Evolutionary conservation across 1,139 yeast species (phyloP), one percentile per base, ranked within the genome.

Genomic region (Meyerozyma elateridarum): DNA sequence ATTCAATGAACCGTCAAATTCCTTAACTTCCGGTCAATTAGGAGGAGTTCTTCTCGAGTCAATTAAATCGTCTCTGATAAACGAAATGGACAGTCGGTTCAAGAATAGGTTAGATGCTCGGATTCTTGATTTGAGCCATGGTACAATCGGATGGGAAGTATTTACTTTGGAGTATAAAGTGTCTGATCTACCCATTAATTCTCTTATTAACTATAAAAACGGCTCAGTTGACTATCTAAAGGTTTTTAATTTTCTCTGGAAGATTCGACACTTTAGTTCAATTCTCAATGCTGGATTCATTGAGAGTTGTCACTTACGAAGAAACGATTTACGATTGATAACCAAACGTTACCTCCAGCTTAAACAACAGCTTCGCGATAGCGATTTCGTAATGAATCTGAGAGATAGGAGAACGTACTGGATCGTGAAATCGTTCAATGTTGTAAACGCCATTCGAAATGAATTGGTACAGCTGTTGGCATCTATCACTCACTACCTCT

Each of bases 161-260:
- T 89, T 91, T 54, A 87, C 96, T 0, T 61, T 91, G 30, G 96
- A 88, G 49, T 91, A 85, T 52, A 69, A 79, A 32, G 63, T 87
- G 4, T 56, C 56, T 11, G 82, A 74, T 30, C 56, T 73, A 50
- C 89, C 76, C 13, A 66, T 82, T 14, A 61, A 65, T 18, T 36
- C 49, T 1, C 32, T 52, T 8, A 33, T 52, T 20, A 37, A 38
- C 28, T 36, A 39, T 30, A 25, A 30, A 7, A 33, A 33, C 22
- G 40, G 35, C 9, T 11, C 26, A 15, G 34, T 37, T 2, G 62
- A 65, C 17, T 91, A 91, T 51, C 64, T 87, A 34, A 74, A 85
- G 45, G 74, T 89, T 45, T 91, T 91, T 60, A 85, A 88, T 49
- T 85, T 88, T 48, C 55, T 91, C 24, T 85, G 96, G 89, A 75